Evolutionary conservation across 257 asterid species (phyloP).

Genomic region (Jacaranda mimosifolia): DNA sequence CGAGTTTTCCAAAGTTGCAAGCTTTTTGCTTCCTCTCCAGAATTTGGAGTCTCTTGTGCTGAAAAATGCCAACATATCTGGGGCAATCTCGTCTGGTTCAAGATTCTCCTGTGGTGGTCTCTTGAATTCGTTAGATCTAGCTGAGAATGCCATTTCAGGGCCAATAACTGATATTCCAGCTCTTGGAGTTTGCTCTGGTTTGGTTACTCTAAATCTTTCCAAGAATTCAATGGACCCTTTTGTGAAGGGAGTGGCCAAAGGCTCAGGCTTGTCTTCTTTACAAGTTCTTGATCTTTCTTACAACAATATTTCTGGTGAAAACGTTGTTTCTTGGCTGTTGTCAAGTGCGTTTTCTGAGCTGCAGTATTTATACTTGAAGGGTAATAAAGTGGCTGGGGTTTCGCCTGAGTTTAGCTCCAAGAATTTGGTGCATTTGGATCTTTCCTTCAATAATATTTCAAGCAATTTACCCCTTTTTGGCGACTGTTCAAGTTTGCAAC

Average conservation of each 20-base stretch:
- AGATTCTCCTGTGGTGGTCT: constrained; percentile 52
- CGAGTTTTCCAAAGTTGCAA: constrained; percentile 58
- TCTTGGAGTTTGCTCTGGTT: constrained; percentile 65
- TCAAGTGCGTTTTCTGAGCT: constrained; percentile 61
- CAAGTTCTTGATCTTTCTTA: constrained; percentile 78
- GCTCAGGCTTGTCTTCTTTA: constrained; percentile 37
- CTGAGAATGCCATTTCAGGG: constrained; percentile 78
- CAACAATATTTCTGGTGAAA: constrained; percentile 74
- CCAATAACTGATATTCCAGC: constrained; percentile 59
- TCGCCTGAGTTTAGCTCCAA: constrained; percentile 54
- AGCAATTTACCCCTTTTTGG: constrained; percentile 54
- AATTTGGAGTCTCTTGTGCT: constrained; percentile 70
- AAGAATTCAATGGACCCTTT: constrained; percentile 64
- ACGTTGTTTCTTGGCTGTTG: constrained; percentile 60
- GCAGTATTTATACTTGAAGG: constrained; percentile 64
- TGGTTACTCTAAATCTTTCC: constrained; percentile 71
- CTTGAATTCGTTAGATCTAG: constrained; percentile 70
- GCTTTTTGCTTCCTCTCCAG: constrained; percentile 53
- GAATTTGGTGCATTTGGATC: constrained; percentile 70
- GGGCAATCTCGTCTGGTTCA: constrained; percentile 53
- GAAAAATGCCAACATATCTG: constrained; percentile 64
- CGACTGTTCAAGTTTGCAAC: constrained; percentile 65
- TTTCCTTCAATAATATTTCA: constrained; percentile 77
- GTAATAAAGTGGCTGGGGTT: constrained; percentile 60
- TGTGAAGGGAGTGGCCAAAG: constrained; percentile 21